These are phyloP conservation scores for Verticillium nonalfalfae DNA, from an alignment of 2,329 filamentous ascomycete species.

Conservation along the genomic window DNA sequence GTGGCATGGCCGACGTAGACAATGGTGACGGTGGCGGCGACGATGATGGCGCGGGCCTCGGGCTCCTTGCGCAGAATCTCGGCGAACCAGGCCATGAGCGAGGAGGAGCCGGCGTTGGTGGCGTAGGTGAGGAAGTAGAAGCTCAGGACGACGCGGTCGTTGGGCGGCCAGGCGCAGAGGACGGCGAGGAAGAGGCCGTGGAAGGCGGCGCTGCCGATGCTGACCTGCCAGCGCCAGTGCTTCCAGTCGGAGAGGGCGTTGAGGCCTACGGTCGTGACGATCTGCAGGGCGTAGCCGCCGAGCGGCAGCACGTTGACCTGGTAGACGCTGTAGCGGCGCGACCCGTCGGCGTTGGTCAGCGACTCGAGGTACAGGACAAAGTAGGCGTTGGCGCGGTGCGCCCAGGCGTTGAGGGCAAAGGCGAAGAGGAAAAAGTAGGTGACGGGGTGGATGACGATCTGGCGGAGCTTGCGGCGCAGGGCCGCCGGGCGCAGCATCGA, in stretches of 20 bases:
- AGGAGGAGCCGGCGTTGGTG: conserved; percentile 24
- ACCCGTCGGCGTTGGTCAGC: conserved; percentile 16
- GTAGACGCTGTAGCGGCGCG: conserved; percentile 20
- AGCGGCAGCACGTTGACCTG: conserved; percentile 24
- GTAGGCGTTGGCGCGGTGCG: conserved; percentile 22
- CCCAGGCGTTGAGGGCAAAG: conserved; percentile 22
- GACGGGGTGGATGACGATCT: conserved; percentile 20
- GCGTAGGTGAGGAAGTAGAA: conserved; percentile 30
- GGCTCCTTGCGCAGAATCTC: conserved; percentile 26
- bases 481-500: conserved; percentile 16
- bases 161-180: conserved; percentile 24
- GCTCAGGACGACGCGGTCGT: conserved; percentile 21
- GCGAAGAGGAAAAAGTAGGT: conserved; percentile 23
- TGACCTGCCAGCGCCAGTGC: conserved; percentile 31
- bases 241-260: conserved; percentile 29
- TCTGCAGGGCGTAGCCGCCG: conserved; percentile 24
- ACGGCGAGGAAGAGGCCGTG: conserved; percentile 24
- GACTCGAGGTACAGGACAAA: conserved; percentile 26
- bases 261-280: conserved; percentile 25
- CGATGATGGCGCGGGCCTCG: conserved; percentile 26
- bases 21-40: conserved; percentile 28
- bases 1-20: conserved; percentile 31
- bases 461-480: conserved; percentile 17
- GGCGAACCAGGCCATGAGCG: conserved; percentile 28
- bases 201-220: conserved; percentile 18